Evolutionary conservation across 352 stramenopile genomes (phyloP).

Genomic region (Phytophthora constricta): DNA sequence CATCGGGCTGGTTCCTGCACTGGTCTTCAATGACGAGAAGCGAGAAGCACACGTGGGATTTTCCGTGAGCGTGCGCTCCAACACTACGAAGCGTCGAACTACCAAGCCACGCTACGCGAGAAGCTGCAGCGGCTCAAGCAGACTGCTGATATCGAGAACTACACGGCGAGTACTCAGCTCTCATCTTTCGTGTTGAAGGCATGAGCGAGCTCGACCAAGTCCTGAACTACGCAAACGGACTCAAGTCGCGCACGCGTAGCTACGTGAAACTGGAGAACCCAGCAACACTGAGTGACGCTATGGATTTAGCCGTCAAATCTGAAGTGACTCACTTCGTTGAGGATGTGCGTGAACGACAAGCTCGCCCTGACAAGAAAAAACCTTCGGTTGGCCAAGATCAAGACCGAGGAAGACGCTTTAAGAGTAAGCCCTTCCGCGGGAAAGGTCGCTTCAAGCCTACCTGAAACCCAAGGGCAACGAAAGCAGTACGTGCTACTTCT

Average conservation of each 20-base stretch:
- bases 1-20: neutral
- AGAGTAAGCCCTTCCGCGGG: neutral
- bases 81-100: neutral
- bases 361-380: neutral
- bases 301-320: slow-evolving; percentile 3
- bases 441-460: neutral
- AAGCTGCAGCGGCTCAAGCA: neutral
- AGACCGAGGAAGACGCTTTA: neutral
- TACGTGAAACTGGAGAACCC: slow-evolving; percentile 14
- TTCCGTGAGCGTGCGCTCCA: slow-evolving; percentile 2
- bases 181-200: neutral
- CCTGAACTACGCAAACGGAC: neutral
- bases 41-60: slow-evolving; percentile 5
- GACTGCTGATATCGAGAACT: neutral
- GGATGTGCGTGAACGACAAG: neutral
- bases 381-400: neutral
- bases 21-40: neutral
- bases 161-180: neutral
- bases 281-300: neutral
- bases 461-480: neutral
- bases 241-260: neutral
- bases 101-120: neutral
- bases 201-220: slow-evolving; percentile 1
- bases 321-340: slow-evolving; percentile 9
- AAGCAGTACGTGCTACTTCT: slow-evolving; percentile 11